Base-by-base conservation (phyloP, 164 flowering plant species). In the Kalanchoe fedtschenkoi region DNA sequence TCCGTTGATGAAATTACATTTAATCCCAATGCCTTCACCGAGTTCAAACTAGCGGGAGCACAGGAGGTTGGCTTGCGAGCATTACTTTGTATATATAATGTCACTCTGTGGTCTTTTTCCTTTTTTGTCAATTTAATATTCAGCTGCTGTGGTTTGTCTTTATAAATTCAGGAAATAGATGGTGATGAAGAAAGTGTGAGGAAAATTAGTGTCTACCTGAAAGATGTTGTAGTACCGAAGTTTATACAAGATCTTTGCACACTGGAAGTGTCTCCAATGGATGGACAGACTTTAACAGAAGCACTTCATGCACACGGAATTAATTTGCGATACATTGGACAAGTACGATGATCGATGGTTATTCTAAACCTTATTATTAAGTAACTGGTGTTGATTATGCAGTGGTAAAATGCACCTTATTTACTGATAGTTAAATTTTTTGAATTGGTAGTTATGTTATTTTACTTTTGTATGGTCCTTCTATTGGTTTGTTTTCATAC, bases 301-400 rank as follows among this genome's bases (percentile, higher is more conserved):
- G 96, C 97, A 62, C 91, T 95, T 34, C 99, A 95, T 86, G 96
- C 95, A 55, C 93, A 91, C 80, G 99, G 99, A 61, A 89, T 95
- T 62, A 95, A 95, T 78, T 79, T 89, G 68, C 96, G 99, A 6
- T 95, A 95, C 68, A 78, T 95, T 74, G 97, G 99, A 69, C 85
- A 78, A 65, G 99, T 95, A 80, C 69, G 86, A 58, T 34, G 28
- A 14, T 55, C 57, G 3, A 34, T 42, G 34, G 22, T 58, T 65
- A 29, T 37, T 39, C 66, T 22, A 8, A 34, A 24, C 60, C 26
- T 26, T 10, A n/a, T 1, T 13, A 19, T 41, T 32, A 22, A 21
- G 2, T 39, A 24, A 16, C 0, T 61, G 4, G 19, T 29, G 29
- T 14, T 62, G 21, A 17, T 57, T 34, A n/a, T 5, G 28, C 21